Evolutionary conservation across 257 asterid genomes (phyloP).

Genomic region (Scutellaria baicalensis): DNA sequence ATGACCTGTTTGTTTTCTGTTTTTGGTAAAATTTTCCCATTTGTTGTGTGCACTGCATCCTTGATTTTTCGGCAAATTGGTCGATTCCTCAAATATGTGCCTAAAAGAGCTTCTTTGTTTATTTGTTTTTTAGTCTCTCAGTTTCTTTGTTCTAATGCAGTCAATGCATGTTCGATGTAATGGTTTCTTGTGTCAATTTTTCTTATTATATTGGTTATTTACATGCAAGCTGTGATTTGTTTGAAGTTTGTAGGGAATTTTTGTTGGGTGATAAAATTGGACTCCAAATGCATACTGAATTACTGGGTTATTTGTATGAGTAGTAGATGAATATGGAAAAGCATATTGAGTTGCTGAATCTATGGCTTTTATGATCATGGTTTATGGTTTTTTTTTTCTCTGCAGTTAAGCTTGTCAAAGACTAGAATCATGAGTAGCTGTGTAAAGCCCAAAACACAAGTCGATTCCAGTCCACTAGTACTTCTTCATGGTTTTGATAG

Average conservation of each 20-base stretch:
- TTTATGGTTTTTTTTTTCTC: neutral
- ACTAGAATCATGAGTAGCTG: slow-evolving; percentile 72
- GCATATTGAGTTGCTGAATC: neutral
- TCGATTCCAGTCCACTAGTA: slow-evolving; percentile 49
- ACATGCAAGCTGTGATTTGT: neutral
- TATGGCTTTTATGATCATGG: neutral
- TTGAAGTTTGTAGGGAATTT: neutral
- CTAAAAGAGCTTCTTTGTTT: slow-evolving; percentile 19
- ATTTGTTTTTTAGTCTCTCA: neutral
- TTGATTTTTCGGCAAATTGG: neutral
- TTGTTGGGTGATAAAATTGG: neutral
- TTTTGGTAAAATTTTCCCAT: neutral
- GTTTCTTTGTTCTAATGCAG: neutral
- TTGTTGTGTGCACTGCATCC: neutral
- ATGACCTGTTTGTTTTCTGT: neutral
- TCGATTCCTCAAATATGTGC: slow-evolving; percentile 23
- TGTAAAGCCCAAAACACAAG: slow-evolving; percentile 48
- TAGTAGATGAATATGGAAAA: neutral
- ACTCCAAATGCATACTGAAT: neutral
- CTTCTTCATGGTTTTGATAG: slow-evolving; percentile 98
- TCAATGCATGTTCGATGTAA: neutral
- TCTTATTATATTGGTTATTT: neutral
- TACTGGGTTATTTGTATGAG: neutral
- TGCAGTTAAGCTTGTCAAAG: slow-evolving; percentile 53
- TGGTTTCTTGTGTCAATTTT: neutral